phyloP scores from a whole-genome alignment of 2,329 filamentous ascomycete species.

The Scolecobasidium constrictum region DNA sequence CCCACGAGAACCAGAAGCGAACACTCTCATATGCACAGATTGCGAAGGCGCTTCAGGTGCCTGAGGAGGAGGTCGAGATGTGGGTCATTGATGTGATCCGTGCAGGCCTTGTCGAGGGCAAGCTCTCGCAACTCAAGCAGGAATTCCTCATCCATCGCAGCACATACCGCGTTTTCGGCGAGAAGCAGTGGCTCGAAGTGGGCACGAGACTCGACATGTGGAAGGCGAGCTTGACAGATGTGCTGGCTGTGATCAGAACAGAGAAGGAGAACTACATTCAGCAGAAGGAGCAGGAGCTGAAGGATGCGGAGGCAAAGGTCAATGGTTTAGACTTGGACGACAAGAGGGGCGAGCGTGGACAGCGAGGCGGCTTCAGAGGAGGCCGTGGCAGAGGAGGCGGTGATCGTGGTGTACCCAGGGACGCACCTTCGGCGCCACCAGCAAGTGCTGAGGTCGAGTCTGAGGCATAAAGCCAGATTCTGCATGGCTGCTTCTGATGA shows the following conservation, averaged over 20 bases:
- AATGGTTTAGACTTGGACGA: conserved; percentile 14
- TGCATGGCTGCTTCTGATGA: too few relatives aligned
- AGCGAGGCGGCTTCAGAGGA: neutral
- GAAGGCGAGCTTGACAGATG: conserved; percentile 69
- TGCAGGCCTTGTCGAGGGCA: conserved; percentile 88
- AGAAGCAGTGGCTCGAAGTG: conserved; percentile 97
- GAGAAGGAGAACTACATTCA: conserved; percentile 72
- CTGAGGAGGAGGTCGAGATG: conserved; percentile 78
- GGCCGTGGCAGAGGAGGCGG: conserved; percentile 1
- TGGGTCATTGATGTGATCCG: conserved; percentile 99
- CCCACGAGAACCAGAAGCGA: conserved; percentile 63
- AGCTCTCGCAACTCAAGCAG: conserved; percentile 83
- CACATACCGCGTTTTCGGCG: conserved; percentile 92
- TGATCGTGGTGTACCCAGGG: neutral
- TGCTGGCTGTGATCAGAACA: conserved; percentile 65
- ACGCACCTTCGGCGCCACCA: neutral
- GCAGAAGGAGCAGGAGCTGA: conserved; percentile 66
- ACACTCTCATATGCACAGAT: conserved; percentile 84
- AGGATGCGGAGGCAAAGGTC: conserved; percentile 60
- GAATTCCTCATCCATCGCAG: conserved; percentile 93
- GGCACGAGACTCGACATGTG: conserved; percentile 84
- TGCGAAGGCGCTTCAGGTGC: conserved; percentile 72
- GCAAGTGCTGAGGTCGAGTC: neutral
- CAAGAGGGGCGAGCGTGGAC: conserved; percentile 5
- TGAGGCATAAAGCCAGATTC: neutral